phyloP scores from a whole-genome alignment of 345 rosid genomes.

The Linum lewisii region DNA sequence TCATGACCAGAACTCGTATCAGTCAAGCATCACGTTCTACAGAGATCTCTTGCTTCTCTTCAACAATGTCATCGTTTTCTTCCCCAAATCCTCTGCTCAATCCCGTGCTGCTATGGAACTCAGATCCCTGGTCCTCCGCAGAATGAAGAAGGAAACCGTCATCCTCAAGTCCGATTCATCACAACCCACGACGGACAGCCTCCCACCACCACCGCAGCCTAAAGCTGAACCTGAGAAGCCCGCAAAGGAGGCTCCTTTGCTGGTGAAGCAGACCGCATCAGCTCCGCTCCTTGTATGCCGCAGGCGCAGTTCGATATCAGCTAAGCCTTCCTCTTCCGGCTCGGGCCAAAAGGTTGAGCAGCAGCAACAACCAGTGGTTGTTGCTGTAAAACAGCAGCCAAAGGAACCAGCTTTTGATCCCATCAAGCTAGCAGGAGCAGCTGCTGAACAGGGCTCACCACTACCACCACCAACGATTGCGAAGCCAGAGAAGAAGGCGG shows the following conservation, averaged over 20 bases:
- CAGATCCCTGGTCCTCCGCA: slow-evolving; percentile 28
- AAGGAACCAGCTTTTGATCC: too few relatives aligned
- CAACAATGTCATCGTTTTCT: slow-evolving; percentile 50
- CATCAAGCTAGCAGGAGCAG: too few relatives aligned
- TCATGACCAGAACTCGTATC: slow-evolving; percentile 32
- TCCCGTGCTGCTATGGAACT: slow-evolving; percentile 44
- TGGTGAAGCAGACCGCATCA: too few relatives aligned
- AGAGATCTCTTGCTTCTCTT: slow-evolving; percentile 63
- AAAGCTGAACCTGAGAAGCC: slow-evolving; percentile 38
- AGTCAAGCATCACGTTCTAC: slow-evolving; percentile 33
- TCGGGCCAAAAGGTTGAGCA: slow-evolving; percentile 30
- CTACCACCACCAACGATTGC: too few relatives aligned
- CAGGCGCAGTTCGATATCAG: slow-evolving; percentile 37
- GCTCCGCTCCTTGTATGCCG: slow-evolving; percentile 46
- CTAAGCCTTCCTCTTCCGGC: slow-evolving; percentile 37
- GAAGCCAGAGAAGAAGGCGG: slow-evolving; percentile 36
- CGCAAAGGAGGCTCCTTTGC: too few relatives aligned
- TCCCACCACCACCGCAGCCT: slow-evolving; percentile 6
- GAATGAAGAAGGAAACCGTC: slow-evolving; percentile 26
- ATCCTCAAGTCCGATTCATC: slow-evolving; percentile 13
- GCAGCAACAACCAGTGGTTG: not conserved
- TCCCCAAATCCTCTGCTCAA: slow-evolving; percentile 39
- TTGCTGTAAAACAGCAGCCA: slow-evolving; percentile 10
- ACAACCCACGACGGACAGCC: not conserved
- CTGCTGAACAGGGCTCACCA: slow-evolving; percentile 21